Evolutionary conservation across 352 stramenopile genomes (phyloP), one percentile per base, ranked within the genome.

Genomic region (Phytophthora pisi): DNA sequence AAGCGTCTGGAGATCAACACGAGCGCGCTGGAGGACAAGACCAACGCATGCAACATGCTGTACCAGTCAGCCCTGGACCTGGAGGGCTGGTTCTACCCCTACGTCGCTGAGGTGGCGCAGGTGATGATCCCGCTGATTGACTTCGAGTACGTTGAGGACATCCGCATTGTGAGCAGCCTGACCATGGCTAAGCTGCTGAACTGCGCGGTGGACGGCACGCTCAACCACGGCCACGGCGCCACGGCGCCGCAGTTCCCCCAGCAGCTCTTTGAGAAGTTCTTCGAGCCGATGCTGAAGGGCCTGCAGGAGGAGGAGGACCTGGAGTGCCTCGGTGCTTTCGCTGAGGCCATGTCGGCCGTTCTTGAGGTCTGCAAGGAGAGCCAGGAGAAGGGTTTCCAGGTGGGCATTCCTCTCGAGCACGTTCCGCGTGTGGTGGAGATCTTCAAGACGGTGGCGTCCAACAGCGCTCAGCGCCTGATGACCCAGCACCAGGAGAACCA

Each of bases 1-100:
- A 93, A 93, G 79, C 82, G 81, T 18, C 70, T 96, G 58, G 81
- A 93, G 70, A 94, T 96, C 58, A 93, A 96, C 75, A 96, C 88
- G 55, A 92, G 75, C 59, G 86, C 88, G 57, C 70, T 96, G 23
- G 82, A 95, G 58, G 88, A 95, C 54, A 96, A 96, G 83, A 84
- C 81, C 23, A 93, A 93, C 57, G 88, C 86, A 31, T 92, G 88
- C 67, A 93, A 96, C 75, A 96, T 96, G 88, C 73, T 96, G 4
- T 96, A 95, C 74, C 88, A 96, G 72, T 91, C 77, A 45, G 88
- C 88, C 11, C 69, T 95, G 51, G 88, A 96, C 62, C 70, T 96
- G 16, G 68, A 94, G 62, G 88, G 88, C 15, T 82, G 77, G 46
- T 95, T 96, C 70, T 91, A 92, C 59, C 82, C 85, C 31, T 95